Evolutionary conservation across 139 green algal species (phyloP).

Genomic region (Chlamydomonas schloesseri): DNA sequence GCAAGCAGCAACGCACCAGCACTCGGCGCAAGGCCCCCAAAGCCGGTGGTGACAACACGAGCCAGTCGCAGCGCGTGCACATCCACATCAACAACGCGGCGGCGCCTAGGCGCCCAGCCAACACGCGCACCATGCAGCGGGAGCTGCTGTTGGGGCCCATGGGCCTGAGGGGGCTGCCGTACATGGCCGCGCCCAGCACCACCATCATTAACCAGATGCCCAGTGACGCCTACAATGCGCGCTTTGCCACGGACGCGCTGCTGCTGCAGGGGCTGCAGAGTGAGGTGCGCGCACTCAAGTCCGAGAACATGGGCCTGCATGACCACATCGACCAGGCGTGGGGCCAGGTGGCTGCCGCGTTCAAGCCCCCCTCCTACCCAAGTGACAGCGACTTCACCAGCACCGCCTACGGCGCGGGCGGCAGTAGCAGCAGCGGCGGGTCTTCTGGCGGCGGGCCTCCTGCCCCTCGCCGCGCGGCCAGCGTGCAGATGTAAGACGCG

Average conservation of each 20-base stretch:
- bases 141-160: neutral
- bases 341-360: neutral
- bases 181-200: neutral
- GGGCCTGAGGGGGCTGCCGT: neutral
- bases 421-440: neutral
- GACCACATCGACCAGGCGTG: neutral
- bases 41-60: too few relatives aligned
- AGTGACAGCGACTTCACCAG: neutral
- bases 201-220: slow-evolving; percentile 6
- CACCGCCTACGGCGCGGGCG: neutral
- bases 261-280: neutral
- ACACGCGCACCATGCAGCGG: neutral
- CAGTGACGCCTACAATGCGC: neutral
- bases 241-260: neutral
- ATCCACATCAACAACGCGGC: too few relatives aligned
- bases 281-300: neutral
- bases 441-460: neutral
- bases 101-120: too few relatives aligned
- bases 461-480: too few relatives aligned
- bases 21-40: too few relatives aligned
- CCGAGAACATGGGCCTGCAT: neutral
- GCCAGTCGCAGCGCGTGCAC: too few relatives aligned
- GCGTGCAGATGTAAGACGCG: too few relatives aligned
- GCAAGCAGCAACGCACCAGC: too few relatives aligned
- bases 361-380: neutral